Percentiles rank a stretch among this genome's conserved stretches.
phyloP scores from a whole-genome alignment of 2,329 filamentous ascomycete genomes.

The Dactylellina cionopaga region DNA sequence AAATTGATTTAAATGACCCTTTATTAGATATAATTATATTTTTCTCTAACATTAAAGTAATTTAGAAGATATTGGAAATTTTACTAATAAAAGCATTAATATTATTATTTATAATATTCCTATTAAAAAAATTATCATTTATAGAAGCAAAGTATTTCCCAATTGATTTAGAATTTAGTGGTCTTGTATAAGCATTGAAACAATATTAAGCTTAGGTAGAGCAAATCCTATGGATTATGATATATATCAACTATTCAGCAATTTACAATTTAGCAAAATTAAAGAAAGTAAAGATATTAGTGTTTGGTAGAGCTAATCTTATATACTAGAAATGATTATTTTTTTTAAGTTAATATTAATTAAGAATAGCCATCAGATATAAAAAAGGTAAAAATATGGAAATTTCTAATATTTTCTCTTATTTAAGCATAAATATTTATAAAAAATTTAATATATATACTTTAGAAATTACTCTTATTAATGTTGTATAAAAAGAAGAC shows the following conservation, averaged over 20 bases:
- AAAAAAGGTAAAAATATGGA: background rate
- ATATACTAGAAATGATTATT: background rate
- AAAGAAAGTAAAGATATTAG: too few species aligned
- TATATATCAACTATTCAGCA: too few species aligned
- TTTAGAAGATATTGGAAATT: background rate
- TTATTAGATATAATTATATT: background rate
- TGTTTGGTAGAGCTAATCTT: background rate
- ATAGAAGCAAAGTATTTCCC: background rate
- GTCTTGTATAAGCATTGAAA: background rate
- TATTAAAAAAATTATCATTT: background rate
- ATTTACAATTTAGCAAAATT: too few species aligned
- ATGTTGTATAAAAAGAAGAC: background rate
- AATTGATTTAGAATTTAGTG: background rate
- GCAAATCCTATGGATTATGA: too few species aligned
- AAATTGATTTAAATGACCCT: background rate
- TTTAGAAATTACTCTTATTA: background rate
- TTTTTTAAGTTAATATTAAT: too few species aligned
- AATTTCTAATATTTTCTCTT: background rate
- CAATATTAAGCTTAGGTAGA: too few species aligned
- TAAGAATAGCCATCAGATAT: background rate
- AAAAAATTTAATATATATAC: background rate
- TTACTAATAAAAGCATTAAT: background rate
- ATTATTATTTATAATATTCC: background rate
- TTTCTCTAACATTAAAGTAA: background rate
- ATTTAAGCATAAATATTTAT: background rate